phyloP scores from a whole-genome alignment of 2,329 filamentous ascomycete genomes.

The Penicillium sp. region DNA sequence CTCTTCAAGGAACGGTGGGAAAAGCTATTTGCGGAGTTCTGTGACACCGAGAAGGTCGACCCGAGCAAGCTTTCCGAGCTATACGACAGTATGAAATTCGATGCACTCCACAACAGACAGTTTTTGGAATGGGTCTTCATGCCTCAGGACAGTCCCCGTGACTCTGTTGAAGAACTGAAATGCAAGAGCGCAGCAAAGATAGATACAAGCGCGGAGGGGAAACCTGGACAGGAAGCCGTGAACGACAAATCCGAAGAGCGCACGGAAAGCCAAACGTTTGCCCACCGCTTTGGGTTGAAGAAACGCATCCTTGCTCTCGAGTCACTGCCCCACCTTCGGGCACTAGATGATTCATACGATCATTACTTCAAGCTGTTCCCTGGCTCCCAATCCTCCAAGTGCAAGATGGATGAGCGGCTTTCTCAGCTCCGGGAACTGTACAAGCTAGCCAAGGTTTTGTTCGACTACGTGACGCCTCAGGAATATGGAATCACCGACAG shows the following conservation, averaged over 20 bases:
- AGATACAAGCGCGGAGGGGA: constrained; percentile 23
- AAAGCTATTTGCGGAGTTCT: constrained; percentile 95
- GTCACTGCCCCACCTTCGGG: constrained; percentile 42
- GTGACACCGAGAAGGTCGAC: constrained; percentile 94
- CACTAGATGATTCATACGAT: constrained; percentile 57
- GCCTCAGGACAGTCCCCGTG: constrained; percentile 73
- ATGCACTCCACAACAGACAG: constrained; percentile 91
- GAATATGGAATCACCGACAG: constrained; percentile 95
- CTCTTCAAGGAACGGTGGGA: constrained; percentile 97
- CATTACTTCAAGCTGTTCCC: constrained; percentile 89
- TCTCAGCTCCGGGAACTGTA: constrained; percentile 91
- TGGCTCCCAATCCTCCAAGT: constrained; percentile 69
- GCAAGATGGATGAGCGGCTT: constrained; percentile 79
- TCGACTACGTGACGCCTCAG: constrained; percentile 97
- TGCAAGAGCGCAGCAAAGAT: constrained; percentile 19
- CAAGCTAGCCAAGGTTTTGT: constrained; percentile 87
- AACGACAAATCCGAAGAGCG: constrained; percentile 32
- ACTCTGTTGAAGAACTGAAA: constrained; percentile 57
- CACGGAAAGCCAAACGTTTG: constrained; percentile 34
- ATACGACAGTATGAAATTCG: constrained; percentile 99
- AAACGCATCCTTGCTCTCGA: constrained; percentile 51
- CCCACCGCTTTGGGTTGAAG: constrained; percentile 49
- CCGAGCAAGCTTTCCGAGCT: constrained; percentile 98
- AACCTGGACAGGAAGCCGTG: constrained; percentile 18
- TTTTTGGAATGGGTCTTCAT: constrained; percentile 98